Base-by-base conservation (phyloP, 192 early-diverging fungal species). In the Geranomyces variabilis region DNA sequence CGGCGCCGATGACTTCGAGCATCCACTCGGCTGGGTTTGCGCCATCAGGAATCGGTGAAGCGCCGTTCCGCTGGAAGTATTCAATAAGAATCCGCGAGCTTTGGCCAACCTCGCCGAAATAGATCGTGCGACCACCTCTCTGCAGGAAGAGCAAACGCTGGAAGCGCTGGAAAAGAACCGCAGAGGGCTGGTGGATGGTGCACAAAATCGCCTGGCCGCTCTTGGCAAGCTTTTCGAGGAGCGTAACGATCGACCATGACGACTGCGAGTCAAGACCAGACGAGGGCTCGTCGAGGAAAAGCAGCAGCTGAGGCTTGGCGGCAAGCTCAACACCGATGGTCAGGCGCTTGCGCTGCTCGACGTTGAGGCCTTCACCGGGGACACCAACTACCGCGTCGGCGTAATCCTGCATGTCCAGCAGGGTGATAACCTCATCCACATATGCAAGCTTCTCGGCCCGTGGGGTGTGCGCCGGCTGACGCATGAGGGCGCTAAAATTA, bases 261-360 rank as follows among this genome's bases (percentile, higher is more conserved):
- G 65, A 89, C 0, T 92, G 90, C n/a, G 89, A 81, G 74, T 94
- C 92, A 0, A 84, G 67, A 29, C 94, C 94, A 22, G 93, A 94
- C 5, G 94, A 95, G 55, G 94, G 94, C 69, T 84, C 94, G 81
- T 96, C 94, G 60, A 95, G 83, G 80, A 96, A 94, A 41, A 96
- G 83, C 49, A 91, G 79, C 72, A 93, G 88, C 92, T 93, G 81
- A 24, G 94, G 94, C 67, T 88, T 87, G 24, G 91, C 91, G 4
- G 91, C 92, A 58, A 96, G 82, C 77, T 96, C 94, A 46, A 93
- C 82, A 51, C 84, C 94, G 71, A 96, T 95, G 10, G 89, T 94
- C 56, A 96, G 78, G 14, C 82, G 67, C 79, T 57, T 57, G 12
- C 56, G 56, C 24, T 57, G 56, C 24, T 57, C 56, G 26, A 57